phyloP scores from a whole-genome alignment of 176 grass and related monocot genomes.

The Cocos nucifera region DNA sequence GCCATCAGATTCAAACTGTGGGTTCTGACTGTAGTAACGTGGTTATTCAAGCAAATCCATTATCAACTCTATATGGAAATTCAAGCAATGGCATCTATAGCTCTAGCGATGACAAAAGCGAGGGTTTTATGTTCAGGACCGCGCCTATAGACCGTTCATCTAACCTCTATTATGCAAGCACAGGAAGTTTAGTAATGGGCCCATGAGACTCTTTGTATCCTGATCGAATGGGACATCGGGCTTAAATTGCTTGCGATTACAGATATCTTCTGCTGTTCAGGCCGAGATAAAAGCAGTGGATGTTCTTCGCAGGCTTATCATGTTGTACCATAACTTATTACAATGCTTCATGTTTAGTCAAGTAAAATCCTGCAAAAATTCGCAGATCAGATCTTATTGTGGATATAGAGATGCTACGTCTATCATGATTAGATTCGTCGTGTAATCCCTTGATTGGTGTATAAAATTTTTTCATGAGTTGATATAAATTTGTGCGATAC shows the following conservation, averaged over 20 bases:
- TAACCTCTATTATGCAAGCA: constrained; percentile 71
- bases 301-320: background rate
- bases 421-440: no score
- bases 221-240: no score
- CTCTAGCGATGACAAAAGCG: constrained; percentile 47
- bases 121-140: constrained; percentile 85
- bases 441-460: no score
- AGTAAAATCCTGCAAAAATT: no score
- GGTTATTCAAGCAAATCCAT: constrained; percentile 33
- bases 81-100: constrained; percentile 29
- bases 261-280: background rate
- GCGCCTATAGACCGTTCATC: constrained; percentile 57
- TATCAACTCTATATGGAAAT: constrained; percentile 34
- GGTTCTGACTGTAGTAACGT: constrained; percentile 31
- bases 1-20: constrained; percentile 54
- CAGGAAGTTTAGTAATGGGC: constrained; percentile 82
- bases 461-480: no score
- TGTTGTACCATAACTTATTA: constrained; percentile 1
- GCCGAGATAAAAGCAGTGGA: background rate
- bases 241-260: no score
- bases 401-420: no score
- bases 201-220: constrained; percentile 36
- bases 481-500: no score
- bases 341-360: background rate
- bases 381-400: no score